A percentile compares a stretch with the other conserved stretches of the same genome.
Conservation (phyloP, 805 yeast genomes). For the Yamadazyma philogaea region DNA sequence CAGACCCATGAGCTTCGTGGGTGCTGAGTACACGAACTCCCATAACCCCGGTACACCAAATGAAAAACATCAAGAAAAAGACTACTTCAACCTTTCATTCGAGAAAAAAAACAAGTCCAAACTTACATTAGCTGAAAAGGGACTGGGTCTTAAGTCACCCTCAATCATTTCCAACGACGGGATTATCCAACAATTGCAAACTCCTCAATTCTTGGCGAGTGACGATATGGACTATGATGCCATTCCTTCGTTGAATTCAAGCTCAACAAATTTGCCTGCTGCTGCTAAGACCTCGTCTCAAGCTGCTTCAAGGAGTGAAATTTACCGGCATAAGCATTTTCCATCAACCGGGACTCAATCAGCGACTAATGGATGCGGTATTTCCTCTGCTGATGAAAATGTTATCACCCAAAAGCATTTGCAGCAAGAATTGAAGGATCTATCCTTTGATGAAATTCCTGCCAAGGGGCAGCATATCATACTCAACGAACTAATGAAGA, state of each 20-base stretch:
- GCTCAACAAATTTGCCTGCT: slow-evolving; percentile 12
- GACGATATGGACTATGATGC: slow-evolving; percentile 23
- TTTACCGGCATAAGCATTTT: neutral
- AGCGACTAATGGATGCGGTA: neutral
- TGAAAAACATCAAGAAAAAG: slow-evolving; percentile 15
- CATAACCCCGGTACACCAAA: slow-evolving; percentile 7
- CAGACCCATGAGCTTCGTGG: slow-evolving; percentile 53
- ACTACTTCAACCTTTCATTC: slow-evolving; percentile 13
- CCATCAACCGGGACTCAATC: neutral
- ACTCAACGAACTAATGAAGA: slow-evolving; percentile 78
- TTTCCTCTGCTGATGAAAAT: slow-evolving; percentile 1
- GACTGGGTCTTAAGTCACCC: slow-evolving; percentile 24
- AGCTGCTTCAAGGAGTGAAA: neutral
- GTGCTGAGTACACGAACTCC: slow-evolving; percentile 31
- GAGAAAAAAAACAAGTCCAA: slow-evolving; percentile 12
- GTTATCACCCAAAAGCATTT: slow-evolving; percentile 32
- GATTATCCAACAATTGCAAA: slow-evolving; percentile 31
- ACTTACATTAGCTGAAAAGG: slow-evolving; percentile 1
- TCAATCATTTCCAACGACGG: slow-evolving; percentile 37
- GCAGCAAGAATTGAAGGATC: slow-evolving; percentile 33
- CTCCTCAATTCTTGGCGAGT: slow-evolving; percentile 31
- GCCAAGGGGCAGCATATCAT: slow-evolving; percentile 88
- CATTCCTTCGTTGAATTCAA: slow-evolving; percentile 15
- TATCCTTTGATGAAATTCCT: slow-evolving; percentile 81
- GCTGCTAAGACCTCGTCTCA: neutral